Conservation (phyloP, 306 rosid genomes). For the Fagus crenata region DNA sequence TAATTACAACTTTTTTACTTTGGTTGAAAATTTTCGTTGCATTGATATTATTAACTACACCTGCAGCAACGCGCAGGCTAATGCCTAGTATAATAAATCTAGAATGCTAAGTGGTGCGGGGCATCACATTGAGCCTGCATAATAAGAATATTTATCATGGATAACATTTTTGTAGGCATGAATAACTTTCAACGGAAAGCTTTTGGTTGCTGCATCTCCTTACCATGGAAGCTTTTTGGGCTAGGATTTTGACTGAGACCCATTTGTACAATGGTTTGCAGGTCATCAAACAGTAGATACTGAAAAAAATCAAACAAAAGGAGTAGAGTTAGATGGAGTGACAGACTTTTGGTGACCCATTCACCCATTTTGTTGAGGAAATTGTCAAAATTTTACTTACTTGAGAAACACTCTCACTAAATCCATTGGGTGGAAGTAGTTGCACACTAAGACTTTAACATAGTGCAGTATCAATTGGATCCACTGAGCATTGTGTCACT, state of each 20-base stretch:
- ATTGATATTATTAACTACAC: too few species aligned
- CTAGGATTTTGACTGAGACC: conserved; percentile 65
- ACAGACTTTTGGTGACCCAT: too few species aligned
- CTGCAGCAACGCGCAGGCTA: too few species aligned
- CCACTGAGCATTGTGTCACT: conserved; percentile 48
- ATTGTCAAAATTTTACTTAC: conserved; percentile 35
- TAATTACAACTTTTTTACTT: too few species aligned
- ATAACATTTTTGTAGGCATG: conserved; percentile 26
- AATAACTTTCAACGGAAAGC: conserved; percentile 30
- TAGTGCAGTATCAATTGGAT: conserved; percentile 56
- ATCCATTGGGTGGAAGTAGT: conserved; percentile 51
- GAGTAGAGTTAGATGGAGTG: not conserved
- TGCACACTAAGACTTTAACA: conserved; percentile 64
- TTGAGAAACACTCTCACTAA: conserved; percentile 48
- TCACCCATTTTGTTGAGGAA: not conserved
- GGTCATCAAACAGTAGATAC: conserved; percentile 72
- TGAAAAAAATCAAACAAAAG: conserved; percentile 27
- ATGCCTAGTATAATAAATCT: too few species aligned
- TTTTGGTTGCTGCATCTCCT: conserved; percentile 9
- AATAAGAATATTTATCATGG: conserved; percentile 12
- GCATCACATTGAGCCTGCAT: conserved; percentile 54
- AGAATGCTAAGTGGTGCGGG: too few species aligned
- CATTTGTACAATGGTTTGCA: conserved; percentile 86
- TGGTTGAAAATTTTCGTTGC: too few species aligned
- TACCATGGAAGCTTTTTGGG: conserved; percentile 65